Evolutionary conservation across 2,329 filamentous ascomycete species (phyloP).

Genomic region (Onygenales sp.): DNA sequence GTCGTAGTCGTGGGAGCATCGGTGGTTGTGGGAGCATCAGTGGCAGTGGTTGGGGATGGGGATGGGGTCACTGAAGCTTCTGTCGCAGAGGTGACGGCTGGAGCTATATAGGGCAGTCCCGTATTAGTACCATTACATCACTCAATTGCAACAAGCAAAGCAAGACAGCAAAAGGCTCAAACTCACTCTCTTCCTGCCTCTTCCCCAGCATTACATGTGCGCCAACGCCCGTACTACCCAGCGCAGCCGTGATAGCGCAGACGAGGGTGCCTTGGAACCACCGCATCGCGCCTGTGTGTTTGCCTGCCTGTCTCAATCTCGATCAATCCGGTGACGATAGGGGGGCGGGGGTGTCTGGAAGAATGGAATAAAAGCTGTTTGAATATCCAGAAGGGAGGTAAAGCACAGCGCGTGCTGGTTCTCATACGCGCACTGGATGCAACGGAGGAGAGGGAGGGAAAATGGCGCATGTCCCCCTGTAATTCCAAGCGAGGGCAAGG

Average conservation of each 20-base stretch:
- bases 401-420: too few relatives aligned
- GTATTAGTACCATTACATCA: not conserved
- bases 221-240: not conserved
- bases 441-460: too few relatives aligned
- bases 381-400: too few relatives aligned
- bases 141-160: not conserved
- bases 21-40: not conserved
- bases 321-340: too few relatives aligned
- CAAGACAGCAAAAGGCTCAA: not conserved
- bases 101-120: too few relatives aligned
- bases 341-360: too few relatives aligned
- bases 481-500: too few relatives aligned
- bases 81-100: not conserved
- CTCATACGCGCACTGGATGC: too few relatives aligned
- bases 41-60: not conserved
- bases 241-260: conserved; percentile 1
- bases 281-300: not conserved
- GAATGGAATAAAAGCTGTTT: too few relatives aligned
- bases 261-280: conserved; percentile 1
- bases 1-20: not conserved
- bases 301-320: too few relatives aligned
- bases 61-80: not conserved
- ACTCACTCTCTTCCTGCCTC: not conserved
- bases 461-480: too few relatives aligned
- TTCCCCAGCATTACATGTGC: not conserved